These are phyloP conservation scores for Coemansia sp. DNA, from an alignment of 192 early-diverging fungal genomes.

Conservation along the genomic window DNA sequence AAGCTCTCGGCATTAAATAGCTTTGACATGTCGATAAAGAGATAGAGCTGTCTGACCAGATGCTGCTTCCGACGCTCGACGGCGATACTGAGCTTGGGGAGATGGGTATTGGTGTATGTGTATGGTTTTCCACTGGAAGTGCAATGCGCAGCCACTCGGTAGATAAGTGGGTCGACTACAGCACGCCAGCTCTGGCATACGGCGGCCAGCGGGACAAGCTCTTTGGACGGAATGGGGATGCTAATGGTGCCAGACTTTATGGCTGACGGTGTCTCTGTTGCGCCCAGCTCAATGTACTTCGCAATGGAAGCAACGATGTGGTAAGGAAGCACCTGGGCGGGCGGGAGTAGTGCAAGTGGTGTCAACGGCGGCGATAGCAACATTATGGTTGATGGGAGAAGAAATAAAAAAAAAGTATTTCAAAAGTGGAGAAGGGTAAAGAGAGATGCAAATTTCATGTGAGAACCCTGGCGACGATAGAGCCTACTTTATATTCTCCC, in stretches of 20 bases:
- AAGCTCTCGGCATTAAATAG: neutral
- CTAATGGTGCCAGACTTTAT: neutral
- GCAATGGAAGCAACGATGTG: neutral
- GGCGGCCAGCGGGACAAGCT: conserved; percentile 12
- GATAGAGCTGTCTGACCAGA: conserved; percentile 15
- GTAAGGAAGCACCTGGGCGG: conserved; percentile 3
- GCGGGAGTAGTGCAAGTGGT: conserved; percentile 13
- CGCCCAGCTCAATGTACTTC: neutral
- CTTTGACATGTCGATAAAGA: conserved; percentile 11
- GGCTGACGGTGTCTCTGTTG: neutral
- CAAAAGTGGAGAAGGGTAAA: neutral
- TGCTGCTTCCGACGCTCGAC: conserved; percentile 11
- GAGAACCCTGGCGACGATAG: neutral
- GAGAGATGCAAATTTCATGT: neutral
- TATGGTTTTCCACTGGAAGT: neutral
- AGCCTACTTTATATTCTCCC: neutral
- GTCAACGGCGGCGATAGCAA: neutral
- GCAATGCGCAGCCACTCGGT: conserved; percentile 9
- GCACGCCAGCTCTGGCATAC: conserved; percentile 24
- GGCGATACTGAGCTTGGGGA: neutral
- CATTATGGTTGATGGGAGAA: neutral
- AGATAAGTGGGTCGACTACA: conserved; percentile 21
- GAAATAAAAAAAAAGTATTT: neutral
- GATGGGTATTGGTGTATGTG: neutral
- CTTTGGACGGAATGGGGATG: neutral